phyloP scores from a whole-genome alignment of 1,284 basidiomycete genomes.

The Rhodotorula sp. region DNA sequence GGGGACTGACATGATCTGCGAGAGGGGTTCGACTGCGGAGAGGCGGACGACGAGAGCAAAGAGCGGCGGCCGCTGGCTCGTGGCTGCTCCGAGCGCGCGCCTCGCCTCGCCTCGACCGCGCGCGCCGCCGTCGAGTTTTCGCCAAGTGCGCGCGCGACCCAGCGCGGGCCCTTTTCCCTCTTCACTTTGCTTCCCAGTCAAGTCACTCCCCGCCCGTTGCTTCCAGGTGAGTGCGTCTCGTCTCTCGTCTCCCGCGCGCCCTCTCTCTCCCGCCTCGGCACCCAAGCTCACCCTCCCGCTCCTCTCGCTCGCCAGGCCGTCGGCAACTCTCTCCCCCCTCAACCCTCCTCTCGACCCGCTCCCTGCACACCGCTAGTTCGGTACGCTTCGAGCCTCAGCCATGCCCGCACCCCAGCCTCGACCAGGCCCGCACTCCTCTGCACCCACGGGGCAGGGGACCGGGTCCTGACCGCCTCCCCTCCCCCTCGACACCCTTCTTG shows the following conservation, averaged over 20 bases:
- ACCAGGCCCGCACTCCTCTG: slow-evolving; percentile 8
- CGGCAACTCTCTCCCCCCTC: background rate
- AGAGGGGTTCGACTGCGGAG: slow-evolving; percentile 12
- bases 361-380: slow-evolving; percentile 8
- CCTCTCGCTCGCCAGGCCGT: background rate
- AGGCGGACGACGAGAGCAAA: background rate
- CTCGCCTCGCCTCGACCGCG: too few species aligned
- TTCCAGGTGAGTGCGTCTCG: too few species aligned
- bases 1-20: slow-evolving; percentile 1
- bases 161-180: too few species aligned
- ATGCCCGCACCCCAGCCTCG: background rate
- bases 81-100: too few species aligned
- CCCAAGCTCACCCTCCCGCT: too few species aligned
- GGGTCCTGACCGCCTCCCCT: slow-evolving; percentile 1
- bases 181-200: too few species aligned
- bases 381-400: slow-evolving; percentile 17
- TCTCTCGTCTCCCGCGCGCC: too few species aligned
- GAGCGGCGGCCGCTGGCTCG: background rate
- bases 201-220: too few species aligned
- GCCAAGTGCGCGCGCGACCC: too few species aligned
- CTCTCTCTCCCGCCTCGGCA: too few species aligned
- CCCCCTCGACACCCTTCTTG: background rate
- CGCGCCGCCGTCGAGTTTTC: too few species aligned
- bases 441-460: slow-evolving; percentile 6
- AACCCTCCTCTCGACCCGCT: slow-evolving; percentile 3